Conservation (phyloP, 2,329 filamentous ascomycete genomes). For the Botrytis fabae region DNA sequence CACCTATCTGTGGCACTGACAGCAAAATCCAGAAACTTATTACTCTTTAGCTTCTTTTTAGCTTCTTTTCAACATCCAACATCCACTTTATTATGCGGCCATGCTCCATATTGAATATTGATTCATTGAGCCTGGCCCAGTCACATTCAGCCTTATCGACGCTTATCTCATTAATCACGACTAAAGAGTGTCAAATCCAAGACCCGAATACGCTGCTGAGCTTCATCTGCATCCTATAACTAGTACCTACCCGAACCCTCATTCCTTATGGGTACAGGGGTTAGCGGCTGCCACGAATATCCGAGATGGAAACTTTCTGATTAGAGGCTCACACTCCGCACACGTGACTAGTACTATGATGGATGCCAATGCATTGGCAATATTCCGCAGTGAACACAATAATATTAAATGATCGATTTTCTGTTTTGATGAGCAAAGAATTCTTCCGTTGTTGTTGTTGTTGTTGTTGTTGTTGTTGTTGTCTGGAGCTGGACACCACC, state of each 20-base stretch:
- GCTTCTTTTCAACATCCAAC: neutral
- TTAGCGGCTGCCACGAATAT: neutral
- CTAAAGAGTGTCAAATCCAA: neutral
- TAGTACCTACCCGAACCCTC: neutral
- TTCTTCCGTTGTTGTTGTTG: neutral
- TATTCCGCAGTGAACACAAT: neutral
- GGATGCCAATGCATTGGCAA: neutral
- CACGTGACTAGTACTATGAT: neutral
- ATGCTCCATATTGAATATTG: neutral
- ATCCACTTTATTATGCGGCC: neutral
- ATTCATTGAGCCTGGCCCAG: neutral
- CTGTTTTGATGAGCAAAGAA: neutral
- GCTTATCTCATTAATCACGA: neutral
- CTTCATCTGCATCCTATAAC: neutral
- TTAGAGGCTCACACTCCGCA: neutral
- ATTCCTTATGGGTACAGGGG: neutral
- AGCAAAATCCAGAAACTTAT: neutral
- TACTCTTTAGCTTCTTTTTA: neutral
- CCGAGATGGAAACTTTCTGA: slow-evolving; percentile 3
- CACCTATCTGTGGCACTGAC: neutral
- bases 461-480: neutral
- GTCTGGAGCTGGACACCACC: neutral
- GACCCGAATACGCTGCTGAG: neutral
- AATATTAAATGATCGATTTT: neutral
- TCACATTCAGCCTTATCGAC: neutral